Evolutionary conservation across 805 yeast genomes (phyloP).

Genomic region (Cyberlindnera nakhonratchasimensis): DNA sequence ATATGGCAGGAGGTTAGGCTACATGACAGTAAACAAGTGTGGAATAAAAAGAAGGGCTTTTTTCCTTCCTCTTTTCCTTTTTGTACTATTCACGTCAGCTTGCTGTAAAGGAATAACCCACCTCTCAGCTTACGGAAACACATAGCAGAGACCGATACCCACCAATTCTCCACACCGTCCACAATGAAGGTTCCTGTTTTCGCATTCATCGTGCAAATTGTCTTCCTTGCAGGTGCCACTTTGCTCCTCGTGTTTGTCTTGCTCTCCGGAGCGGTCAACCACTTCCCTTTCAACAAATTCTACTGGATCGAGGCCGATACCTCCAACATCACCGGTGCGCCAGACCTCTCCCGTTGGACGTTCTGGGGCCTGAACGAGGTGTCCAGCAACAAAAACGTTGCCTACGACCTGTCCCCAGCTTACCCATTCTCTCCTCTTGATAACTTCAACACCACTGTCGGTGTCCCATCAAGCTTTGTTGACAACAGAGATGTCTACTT

Average conservation of each 20-base stretch:
- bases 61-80: neutral
- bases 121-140: too few relatives aligned
- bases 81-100: neutral
- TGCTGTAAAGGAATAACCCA: too few relatives aligned
- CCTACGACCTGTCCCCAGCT: constrained; percentile 53
- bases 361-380: constrained; percentile 74
- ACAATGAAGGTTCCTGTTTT: constrained; percentile 17
- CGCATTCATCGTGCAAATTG: constrained; percentile 14
- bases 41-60: neutral
- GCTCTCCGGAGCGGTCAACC: constrained; percentile 58
- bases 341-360: constrained; percentile 65
- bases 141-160: neutral
- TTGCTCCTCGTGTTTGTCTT: constrained; percentile 53
- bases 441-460: constrained; percentile 54
- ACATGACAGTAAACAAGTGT: constrained; percentile 8
- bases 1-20: constrained; percentile 6
- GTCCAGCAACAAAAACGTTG: constrained; percentile 31
- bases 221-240: constrained; percentile 33
- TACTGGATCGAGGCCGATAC: constrained; percentile 76
- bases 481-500: constrained; percentile 53
- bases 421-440: constrained; percentile 72
- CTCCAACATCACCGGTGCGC: constrained; percentile 46
- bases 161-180: neutral
- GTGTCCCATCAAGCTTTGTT: constrained; percentile 53
- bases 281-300: constrained; percentile 59